Base-by-base conservation (phyloP, 2,329 filamentous ascomycete species). In the Orbilia javanica region DNA sequence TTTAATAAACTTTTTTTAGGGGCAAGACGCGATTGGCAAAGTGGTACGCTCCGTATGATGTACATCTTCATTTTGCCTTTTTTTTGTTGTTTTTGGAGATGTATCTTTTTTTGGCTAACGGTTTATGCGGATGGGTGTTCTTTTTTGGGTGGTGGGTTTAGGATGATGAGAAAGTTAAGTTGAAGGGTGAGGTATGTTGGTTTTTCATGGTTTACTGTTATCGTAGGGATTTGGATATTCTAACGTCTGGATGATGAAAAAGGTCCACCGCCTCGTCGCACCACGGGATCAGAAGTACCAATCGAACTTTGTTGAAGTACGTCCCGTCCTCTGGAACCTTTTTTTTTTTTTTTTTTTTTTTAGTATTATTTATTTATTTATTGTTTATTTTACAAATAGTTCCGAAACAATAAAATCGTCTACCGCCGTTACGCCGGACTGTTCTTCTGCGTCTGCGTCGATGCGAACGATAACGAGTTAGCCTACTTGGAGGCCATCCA, bases 201-300 rank as follows among this genome's bases (percentile, higher is more conserved):
- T n/a, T n/a, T n/a, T n/a, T n/a, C n/a, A n/a, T n/a, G n/a, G 55
- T 31, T 31, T 7, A 66, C 70, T 42, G n/a, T 18, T 60, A 20
- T 29, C 10, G 48, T 7, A n/a, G 13, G 39, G 39, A 44, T 44
- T 44, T n/a, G n/a, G n/a, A n/a, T n/a, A 10, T 52, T 15, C 18
- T 25, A 25, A 25, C 13, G 18, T 15, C 20, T 10, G 8, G 22
- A 4, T 25, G 15, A 27, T 3, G 1, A 31, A 52, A 52, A 82
- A 94, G 91, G 93, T 98, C 82, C 96, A 99, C 88, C 94, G 96
- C 80, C 93, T 99, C 81, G 95, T 99, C 79, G 96, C 96, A 0
- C 96, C 96, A 5, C 93, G 96, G 83, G 96, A 99, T 86, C 96
- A 99, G 84, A 99, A 99, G 84, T 97, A 99, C 87, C 96, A 99